Base-by-base conservation (phyloP, 1,284 basidiomycete species). In the Tausonia pullulans region DNA sequence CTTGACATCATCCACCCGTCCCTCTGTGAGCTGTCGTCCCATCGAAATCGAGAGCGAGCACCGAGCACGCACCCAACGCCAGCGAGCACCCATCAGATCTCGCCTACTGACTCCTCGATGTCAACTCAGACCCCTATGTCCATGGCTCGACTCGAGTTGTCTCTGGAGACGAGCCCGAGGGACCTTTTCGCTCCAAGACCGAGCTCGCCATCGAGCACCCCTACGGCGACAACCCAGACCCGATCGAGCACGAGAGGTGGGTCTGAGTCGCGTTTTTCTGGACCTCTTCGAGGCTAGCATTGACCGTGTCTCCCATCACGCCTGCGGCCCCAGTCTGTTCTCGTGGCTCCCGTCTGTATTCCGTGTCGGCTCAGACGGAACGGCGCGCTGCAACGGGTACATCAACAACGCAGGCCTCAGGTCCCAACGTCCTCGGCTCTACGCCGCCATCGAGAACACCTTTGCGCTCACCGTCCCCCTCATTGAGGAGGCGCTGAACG, bases 1-100 rank as follows among this genome's bases (percentile, higher is more conserved):
- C 63, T 63, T 10, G 64, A 68, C 27, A 49, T 68, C 49, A 54
- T 68, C n/a, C 67, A 68, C 41, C 67, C 67, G 7, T 68, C 67
- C 1, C 13, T 68, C 3, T 68, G 63, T 64, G 58, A 39, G 63
- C n/a, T n/a, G n/a, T n/a, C n/a, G n/a, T n/a, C n/a, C n/a, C n/a
- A n/a, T n/a, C n/a, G n/a, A n/a, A n/a, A n/a, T n/a, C n/a, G n/a
- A n/a, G n/a, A n/a, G n/a, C n/a, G n/a, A n/a, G n/a, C n/a, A n/a
- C n/a, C n/a, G n/a, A n/a, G n/a, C n/a, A n/a, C n/a, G n/a, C n/a
- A n/a, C n/a, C n/a, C n/a, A n/a, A n/a, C n/a, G n/a, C n/a, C n/a
- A n/a, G n/a, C n/a, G n/a, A n/a, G n/a, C n/a, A n/a, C n/a, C n/a
- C n/a, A n/a, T n/a, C n/a, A n/a, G n/a, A n/a, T n/a, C n/a, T n/a